Evolutionary conservation across 179 eudicot species (phyloP).

Genomic region (Camellia oleifera): DNA sequence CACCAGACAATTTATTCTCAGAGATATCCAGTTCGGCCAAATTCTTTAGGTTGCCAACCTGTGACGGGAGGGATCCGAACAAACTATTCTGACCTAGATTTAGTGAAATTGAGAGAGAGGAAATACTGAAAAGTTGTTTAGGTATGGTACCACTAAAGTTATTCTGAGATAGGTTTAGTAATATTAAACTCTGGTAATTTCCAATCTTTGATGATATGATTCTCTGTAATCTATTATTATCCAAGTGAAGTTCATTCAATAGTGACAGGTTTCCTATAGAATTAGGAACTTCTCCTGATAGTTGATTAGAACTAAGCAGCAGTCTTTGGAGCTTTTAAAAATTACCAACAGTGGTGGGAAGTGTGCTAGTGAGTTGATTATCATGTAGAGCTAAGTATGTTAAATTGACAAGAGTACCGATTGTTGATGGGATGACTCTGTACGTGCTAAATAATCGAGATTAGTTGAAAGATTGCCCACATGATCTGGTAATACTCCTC

Average conservation of each 20-base stretch:
- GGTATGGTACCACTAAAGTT: slow-evolving; percentile 27
- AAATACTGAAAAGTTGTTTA: slow-evolving; percentile 7
- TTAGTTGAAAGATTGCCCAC: slow-evolving; percentile 17
- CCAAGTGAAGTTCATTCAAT: slow-evolving; percentile 10
- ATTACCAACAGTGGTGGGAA: slow-evolving; percentile 18
- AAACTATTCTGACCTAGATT: slow-evolving; percentile 20
- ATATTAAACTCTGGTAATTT: background rate
- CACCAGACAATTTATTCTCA: slow-evolving; percentile 21
- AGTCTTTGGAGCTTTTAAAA: slow-evolving; percentile 17
- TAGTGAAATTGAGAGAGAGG: slow-evolving; percentile 13
- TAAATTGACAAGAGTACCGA: slow-evolving; percentile 20
- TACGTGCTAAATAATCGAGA: background rate
- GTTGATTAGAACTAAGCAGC: slow-evolving; percentile 12
- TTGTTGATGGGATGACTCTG: slow-evolving; percentile 21
- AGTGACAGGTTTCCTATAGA: slow-evolving; percentile 23
- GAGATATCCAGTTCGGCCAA: slow-evolving; percentile 19
- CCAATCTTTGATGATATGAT: slow-evolving; percentile 21
- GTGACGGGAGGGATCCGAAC: slow-evolving; percentile 18
- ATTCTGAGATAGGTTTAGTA: slow-evolving; percentile 12
- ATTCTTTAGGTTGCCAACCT: slow-evolving; percentile 19
- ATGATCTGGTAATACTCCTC: slow-evolving; percentile 11
- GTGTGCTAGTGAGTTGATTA: slow-evolving; percentile 19
- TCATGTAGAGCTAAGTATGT: background rate
- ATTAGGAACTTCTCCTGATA: slow-evolving; percentile 23
- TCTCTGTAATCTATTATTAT: slow-evolving; percentile 16